These are phyloP conservation scores for Paraphaeosphaeria minitans DNA, from an alignment of 2,329 filamentous ascomycete genomes.

Conservation along the genomic window DNA sequence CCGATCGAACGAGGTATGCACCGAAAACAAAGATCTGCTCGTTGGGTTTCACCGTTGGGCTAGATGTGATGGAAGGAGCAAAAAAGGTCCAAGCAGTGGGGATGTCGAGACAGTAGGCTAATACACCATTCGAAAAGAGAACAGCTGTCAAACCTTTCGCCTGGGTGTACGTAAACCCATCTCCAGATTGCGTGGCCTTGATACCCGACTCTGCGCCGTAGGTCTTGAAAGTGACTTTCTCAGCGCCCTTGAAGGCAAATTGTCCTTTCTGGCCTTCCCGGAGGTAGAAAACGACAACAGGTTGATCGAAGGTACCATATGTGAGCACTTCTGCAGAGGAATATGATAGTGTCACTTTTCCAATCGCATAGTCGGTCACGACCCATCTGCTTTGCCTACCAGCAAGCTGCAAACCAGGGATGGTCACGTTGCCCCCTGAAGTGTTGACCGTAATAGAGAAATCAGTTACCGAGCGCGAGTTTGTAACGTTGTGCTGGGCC, in stretches of 20 bases:
- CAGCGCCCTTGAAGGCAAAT: slow-evolving; percentile 55
- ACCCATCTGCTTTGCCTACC: slow-evolving; percentile 61
- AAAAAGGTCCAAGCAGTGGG: slow-evolving; percentile 62
- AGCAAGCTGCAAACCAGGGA: slow-evolving; percentile 56
- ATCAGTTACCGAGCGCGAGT: slow-evolving; percentile 51
- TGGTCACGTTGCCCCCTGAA: slow-evolving; percentile 49
- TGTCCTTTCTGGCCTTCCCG: slow-evolving; percentile 55
- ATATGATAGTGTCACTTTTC: slow-evolving; percentile 56
- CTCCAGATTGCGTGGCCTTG: slow-evolving; percentile 24
- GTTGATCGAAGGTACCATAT: slow-evolving; percentile 55
- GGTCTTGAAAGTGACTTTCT: slow-evolving; percentile 47
- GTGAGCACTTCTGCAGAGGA: slow-evolving; percentile 58
- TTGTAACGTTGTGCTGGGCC: slow-evolving; percentile 54
- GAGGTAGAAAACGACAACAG: slow-evolving; percentile 57
- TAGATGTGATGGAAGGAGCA: slow-evolving; percentile 55
- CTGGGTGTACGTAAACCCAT: slow-evolving; percentile 55
- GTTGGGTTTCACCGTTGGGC: slow-evolving; percentile 52
- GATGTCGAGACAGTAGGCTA: slow-evolving; percentile 60
- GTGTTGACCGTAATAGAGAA: slow-evolving; percentile 58
- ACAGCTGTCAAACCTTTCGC: slow-evolving; percentile 53
- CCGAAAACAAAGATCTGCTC: slow-evolving; percentile 50
- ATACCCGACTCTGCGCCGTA: slow-evolving; percentile 50
- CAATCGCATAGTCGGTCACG: slow-evolving; percentile 59
- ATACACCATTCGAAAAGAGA: slow-evolving; percentile 55
- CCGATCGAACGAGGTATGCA: slow-evolving; percentile 46